Conservation (phyloP, 2,329 filamentous ascomycete genomes). For the Aspergillus intermedius region DNA sequence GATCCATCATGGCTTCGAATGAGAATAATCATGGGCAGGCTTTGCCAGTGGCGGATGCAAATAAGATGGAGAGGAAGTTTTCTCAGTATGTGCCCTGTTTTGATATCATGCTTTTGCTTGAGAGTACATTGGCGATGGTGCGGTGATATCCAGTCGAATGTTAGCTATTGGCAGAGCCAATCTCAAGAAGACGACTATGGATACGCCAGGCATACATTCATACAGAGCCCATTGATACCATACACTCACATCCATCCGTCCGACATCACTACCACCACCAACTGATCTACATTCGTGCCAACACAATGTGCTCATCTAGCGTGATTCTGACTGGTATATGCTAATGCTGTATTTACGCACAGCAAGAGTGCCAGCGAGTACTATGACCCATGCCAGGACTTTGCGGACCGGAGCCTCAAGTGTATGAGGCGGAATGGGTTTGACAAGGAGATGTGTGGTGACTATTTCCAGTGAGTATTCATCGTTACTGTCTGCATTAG, state of each 20-base stretch:
- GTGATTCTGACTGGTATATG: not conserved
- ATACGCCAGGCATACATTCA: too few relatives aligned
- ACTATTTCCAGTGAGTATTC: slow-evolving; percentile 81
- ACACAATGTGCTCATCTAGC: not conserved
- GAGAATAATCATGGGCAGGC: not conserved
- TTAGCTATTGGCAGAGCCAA: too few relatives aligned
- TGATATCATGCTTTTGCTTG: not conserved
- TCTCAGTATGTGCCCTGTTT: not conserved
- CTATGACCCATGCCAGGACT: slow-evolving; percentile 92
- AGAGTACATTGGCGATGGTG: too few relatives aligned
- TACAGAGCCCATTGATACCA: not conserved
- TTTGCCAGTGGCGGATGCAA: not conserved
- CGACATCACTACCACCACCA: not conserved
- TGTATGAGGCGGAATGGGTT: slow-evolving; percentile 85
- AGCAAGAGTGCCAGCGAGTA: slow-evolving; percentile 87
- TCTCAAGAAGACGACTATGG: too few relatives aligned
- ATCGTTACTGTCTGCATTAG: not conserved
- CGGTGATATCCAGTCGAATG: too few relatives aligned
- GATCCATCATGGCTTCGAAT: not conserved
- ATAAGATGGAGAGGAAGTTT: not conserved
- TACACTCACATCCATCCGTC: not conserved
- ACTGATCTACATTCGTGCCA: not conserved
- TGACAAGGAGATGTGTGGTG: slow-evolving; percentile 80
- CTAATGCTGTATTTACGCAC: not conserved
- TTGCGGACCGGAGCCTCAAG: slow-evolving; percentile 73